A percentile compares a stretch with the other conserved stretches of the same genome.
These are phyloP conservation scores for Phytophthora vignae DNA, from an alignment of 352 stramenopile species.

Conservation along the genomic window DNA sequence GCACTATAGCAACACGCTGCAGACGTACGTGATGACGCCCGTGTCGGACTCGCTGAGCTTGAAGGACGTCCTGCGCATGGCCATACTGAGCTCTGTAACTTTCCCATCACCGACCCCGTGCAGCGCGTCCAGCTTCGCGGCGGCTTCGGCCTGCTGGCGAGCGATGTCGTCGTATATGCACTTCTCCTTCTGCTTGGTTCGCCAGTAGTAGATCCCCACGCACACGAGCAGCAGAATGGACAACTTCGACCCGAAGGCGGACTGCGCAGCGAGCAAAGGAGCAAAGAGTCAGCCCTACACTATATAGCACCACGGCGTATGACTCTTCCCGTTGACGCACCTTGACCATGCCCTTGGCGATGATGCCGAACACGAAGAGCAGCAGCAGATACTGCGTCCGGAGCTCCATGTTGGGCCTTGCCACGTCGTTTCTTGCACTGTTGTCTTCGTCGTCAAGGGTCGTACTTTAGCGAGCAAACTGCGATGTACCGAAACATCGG, in stretches of 20 bases:
- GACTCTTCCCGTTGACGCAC: slow-evolving; percentile 25
- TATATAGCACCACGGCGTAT: not conserved
- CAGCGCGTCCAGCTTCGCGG: slow-evolving; percentile 73
- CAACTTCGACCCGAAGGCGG: slow-evolving; percentile 65
- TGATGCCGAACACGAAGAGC: slow-evolving; percentile 72
- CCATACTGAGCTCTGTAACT: slow-evolving; percentile 53
- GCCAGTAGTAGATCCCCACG: slow-evolving; percentile 73
- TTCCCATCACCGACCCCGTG: slow-evolving; percentile 60
- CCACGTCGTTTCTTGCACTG: slow-evolving; percentile 35
- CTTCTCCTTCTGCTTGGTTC: slow-evolving; percentile 59
- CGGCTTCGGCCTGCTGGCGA: slow-evolving; percentile 59
- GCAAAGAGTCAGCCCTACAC: slow-evolving; percentile 1
- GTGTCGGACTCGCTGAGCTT: slow-evolving; percentile 63
- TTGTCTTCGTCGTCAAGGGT: not conserved
- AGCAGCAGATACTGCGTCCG: slow-evolving; percentile 76
- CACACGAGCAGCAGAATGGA: slow-evolving; percentile 71
- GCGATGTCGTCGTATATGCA: slow-evolving; percentile 80
- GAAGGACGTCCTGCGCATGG: slow-evolving; percentile 77
- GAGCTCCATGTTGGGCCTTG: slow-evolving; percentile 47
- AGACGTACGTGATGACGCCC: slow-evolving; percentile 76
- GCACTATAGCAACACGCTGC: not conserved
- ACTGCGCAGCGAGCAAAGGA: slow-evolving; percentile 42
- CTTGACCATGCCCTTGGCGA: slow-evolving; percentile 74
- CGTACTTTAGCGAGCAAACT: slow-evolving; percentile 9
- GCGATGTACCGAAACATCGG: not conserved